phyloP scores from a whole-genome alignment of 78 protist genomes.

The Dictyostelium capitatum region DNA sequence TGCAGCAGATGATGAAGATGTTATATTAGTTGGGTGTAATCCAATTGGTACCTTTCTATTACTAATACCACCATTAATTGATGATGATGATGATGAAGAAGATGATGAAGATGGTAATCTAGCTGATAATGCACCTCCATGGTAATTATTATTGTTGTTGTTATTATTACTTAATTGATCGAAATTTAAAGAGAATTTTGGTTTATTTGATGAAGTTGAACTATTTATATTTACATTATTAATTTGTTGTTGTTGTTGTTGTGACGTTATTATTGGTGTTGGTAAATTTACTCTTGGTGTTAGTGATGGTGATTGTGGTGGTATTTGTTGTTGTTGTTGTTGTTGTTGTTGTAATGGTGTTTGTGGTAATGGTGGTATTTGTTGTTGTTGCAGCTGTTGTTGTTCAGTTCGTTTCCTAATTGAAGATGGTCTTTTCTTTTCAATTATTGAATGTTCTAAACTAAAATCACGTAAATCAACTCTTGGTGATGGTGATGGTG shows the following conservation, averaged over 20 bases:
- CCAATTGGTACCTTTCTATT: neutral
- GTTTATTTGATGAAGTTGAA: neutral
- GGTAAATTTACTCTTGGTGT: neutral
- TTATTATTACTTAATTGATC: conserved; percentile 14
- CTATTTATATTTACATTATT: neutral
- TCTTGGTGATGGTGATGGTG: conserved; percentile 53
- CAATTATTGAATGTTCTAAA: neutral
- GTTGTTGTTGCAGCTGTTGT: neutral
- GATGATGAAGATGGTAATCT: conserved; percentile 5
- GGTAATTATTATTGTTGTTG: neutral
- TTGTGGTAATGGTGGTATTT: neutral
- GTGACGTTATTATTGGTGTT: neutral
- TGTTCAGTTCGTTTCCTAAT: conserved; percentile 44
- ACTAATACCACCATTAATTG: neutral
- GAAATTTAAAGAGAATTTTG: conserved; percentile 26
- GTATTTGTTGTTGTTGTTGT: conserved; percentile 2
- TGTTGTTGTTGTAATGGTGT: neutral
- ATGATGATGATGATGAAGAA: too few relatives aligned
- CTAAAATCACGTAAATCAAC: neutral
- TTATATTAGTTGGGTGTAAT: neutral
- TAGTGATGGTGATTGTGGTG: neutral
- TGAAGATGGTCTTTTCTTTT: conserved; percentile 60
- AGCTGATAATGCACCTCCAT: conserved; percentile 10
- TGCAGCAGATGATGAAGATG: conserved; percentile 13
- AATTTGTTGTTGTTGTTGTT: too few relatives aligned